phyloP scores from a whole-genome alignment of 83 land plant species.

The Picea mariana region DNA sequence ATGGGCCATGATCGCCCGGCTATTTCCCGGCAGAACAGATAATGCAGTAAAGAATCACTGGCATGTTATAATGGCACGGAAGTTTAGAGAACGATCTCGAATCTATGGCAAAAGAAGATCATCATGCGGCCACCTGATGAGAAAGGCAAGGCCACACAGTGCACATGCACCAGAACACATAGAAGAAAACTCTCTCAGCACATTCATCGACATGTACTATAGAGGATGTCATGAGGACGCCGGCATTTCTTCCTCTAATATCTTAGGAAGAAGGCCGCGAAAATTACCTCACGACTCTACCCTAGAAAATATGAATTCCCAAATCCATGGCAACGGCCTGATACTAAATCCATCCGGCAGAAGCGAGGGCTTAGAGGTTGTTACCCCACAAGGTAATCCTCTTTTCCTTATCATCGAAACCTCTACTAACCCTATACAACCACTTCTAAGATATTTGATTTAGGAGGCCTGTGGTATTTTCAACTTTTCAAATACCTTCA shows the following conservation, averaged over 20 bases:
- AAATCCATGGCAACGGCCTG: neutral
- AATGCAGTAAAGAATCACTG: slow-evolving; percentile 68
- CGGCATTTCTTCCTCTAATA: neutral
- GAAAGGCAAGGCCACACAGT: neutral
- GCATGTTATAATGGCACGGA: slow-evolving; percentile 61
- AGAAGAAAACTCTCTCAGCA: slow-evolving; percentile 2
- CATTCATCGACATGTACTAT: neutral
- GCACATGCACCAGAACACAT: neutral
- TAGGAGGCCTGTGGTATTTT: neutral
- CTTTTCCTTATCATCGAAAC: too few relatives aligned
- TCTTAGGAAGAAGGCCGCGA: neutral
- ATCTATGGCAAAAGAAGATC: slow-evolving; percentile 39
- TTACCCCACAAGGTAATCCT: neutral
- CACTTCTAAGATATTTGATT: neutral
- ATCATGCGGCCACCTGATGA: neutral
- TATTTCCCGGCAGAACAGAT: slow-evolving; percentile 65
- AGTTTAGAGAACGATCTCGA: slow-evolving; percentile 43
- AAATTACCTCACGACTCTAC: slow-evolving; percentile 1
- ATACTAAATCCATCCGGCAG: neutral
- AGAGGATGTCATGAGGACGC: neutral
- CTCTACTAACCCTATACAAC: neutral
- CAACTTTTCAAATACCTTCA: neutral
- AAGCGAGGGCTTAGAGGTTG: neutral
- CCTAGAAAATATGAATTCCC: neutral
- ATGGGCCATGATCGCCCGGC: too few relatives aligned